phyloP scores from a whole-genome alignment of 2,329 filamentous ascomycete genomes.

The Ceratocystis cubensis region DNA sequence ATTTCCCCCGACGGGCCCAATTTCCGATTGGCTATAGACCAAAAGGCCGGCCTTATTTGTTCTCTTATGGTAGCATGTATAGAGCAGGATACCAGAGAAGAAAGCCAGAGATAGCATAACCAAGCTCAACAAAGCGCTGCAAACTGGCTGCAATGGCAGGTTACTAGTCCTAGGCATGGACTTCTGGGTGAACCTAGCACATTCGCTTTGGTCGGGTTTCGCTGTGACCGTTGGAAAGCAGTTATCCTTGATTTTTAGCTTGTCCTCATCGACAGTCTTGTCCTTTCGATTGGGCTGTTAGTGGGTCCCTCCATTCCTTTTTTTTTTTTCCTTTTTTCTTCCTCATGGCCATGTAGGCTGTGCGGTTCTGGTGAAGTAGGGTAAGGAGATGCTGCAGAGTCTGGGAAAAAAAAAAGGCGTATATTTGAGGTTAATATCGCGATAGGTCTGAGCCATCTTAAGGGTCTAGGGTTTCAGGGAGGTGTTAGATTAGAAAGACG shows the following conservation, averaged over 20 bases:
- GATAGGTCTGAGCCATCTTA: no score
- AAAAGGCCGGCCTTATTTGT: no score
- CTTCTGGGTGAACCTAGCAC: neutral
- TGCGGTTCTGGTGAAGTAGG: neutral
- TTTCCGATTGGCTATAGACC: no score
- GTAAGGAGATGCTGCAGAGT: neutral
- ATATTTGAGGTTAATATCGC: no score
- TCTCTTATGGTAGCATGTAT: no score
- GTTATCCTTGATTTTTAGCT: neutral
- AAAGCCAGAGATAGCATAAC: no score
- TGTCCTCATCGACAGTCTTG: neutral
- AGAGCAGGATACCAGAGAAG: no score
- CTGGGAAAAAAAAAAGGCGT: neutral
- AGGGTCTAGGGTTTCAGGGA: neutral
- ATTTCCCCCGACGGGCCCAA: no score
- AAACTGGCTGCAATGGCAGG: neutral
- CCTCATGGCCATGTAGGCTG: neutral
- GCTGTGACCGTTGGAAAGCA: neutral
- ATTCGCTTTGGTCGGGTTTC: neutral
- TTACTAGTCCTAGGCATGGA: neutral
- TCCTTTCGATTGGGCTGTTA: neutral
- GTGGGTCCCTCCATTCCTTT: no score
- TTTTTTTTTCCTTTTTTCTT: no score
- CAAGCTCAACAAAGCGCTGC: no score
- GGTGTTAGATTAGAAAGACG: neutral